Conservation (phyloP, 2,329 filamentous ascomycete species). For the Aspergillus thermomutatus region DNA sequence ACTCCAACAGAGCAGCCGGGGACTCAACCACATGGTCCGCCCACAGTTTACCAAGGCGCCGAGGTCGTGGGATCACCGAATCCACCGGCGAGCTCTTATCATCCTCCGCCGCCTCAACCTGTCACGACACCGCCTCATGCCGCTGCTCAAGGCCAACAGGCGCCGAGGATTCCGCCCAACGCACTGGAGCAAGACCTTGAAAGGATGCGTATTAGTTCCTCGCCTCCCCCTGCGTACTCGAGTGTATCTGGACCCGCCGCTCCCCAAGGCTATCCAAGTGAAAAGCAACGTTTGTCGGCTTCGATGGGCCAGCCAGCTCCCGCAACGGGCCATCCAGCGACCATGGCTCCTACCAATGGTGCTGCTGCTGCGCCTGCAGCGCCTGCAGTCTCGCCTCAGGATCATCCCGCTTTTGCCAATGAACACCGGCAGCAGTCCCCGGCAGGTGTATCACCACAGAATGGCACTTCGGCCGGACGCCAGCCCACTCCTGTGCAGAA, state of each 20-base stretch:
- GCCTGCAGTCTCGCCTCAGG: slow-evolving; percentile 41
- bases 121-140: slow-evolving; percentile 19
- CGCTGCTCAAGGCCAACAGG: slow-evolving; percentile 18
- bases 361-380: slow-evolving; percentile 21
- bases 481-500: slow-evolving; percentile 16
- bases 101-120: slow-evolving; percentile 29
- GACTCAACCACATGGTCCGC: slow-evolving; percentile 80
- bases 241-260: slow-evolving; percentile 58
- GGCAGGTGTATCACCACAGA: slow-evolving; percentile 38
- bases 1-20: slow-evolving; percentile 90
- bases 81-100: slow-evolving; percentile 35
- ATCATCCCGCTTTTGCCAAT: slow-evolving; percentile 89
- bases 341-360: slow-evolving; percentile 18
- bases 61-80: slow-evolving; percentile 58
- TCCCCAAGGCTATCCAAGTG: slow-evolving; percentile 65
- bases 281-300: slow-evolving; percentile 63
- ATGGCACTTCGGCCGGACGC: slow-evolving; percentile 27
- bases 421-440: slow-evolving; percentile 57
- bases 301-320: slow-evolving; percentile 12
- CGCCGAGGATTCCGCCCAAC: slow-evolving; percentile 54
- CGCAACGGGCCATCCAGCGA: slow-evolving; percentile 25
- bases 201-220: slow-evolving; percentile 73
- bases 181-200: slow-evolving; percentile 84
- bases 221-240: slow-evolving; percentile 93
- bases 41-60: slow-evolving; percentile 85